These are phyloP conservation scores for Alternaria brassicicola DNA, from an alignment of 2,329 filamentous ascomycete species.

Conservation along the genomic window DNA sequence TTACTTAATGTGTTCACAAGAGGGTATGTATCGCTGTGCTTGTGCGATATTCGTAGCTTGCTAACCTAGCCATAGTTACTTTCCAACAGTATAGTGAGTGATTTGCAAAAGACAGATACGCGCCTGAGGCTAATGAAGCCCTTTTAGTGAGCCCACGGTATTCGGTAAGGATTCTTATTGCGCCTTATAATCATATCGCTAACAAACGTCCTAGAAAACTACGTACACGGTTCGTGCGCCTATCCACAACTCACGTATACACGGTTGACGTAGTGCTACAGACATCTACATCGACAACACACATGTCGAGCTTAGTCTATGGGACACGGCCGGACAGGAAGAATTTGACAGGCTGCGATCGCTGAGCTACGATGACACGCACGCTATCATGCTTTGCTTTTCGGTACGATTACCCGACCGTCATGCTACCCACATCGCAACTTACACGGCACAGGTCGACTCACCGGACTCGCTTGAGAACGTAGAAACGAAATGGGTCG, in stretches of 20 bases:
- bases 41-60: background rate
- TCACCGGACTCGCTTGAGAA: slow-evolving; percentile 97
- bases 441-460: slow-evolving; percentile 65
- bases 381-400: slow-evolving; percentile 99
- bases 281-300: slow-evolving; percentile 98
- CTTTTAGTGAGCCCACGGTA: slow-evolving; percentile 81
- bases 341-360: slow-evolving; percentile 97
- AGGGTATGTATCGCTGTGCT: slow-evolving; percentile 69
- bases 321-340: slow-evolving; percentile 98
- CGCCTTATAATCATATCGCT: slow-evolving; percentile 19
- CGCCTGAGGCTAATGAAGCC: slow-evolving; percentile 25
- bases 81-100: slow-evolving; percentile 89
- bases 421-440: background rate
- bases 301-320: slow-evolving; percentile 95
- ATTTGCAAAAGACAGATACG: slow-evolving; percentile 13
- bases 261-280: slow-evolving; percentile 46
- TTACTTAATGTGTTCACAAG: slow-evolving; percentile 97
- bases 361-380: slow-evolving; percentile 96
- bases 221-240: slow-evolving; percentile 80
- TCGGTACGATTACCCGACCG: slow-evolving; percentile 54
- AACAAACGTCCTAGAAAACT: slow-evolving; percentile 71
- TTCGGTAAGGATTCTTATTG: slow-evolving; percentile 62
- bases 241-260: background rate
- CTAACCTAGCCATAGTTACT: slow-evolving; percentile 68
- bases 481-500: slow-evolving; percentile 98